Conservation (phyloP, 1,284 basidiomycete species). For the Cystobasidiaceae sp. region DNA sequence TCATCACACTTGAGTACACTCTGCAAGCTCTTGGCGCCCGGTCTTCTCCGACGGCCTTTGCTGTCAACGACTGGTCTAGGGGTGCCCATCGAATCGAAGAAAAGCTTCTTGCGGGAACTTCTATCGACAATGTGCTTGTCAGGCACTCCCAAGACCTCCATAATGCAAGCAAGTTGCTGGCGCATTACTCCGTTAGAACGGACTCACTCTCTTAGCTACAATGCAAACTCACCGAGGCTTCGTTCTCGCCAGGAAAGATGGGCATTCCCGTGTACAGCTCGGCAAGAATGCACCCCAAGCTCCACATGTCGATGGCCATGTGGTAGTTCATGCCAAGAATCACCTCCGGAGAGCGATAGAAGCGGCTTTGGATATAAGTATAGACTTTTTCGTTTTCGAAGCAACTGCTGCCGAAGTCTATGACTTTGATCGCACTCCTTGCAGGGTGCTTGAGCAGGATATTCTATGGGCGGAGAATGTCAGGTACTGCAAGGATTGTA, state of each 20-base stretch:
- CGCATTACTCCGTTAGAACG: too few relatives aligned
- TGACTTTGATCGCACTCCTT: conserved; percentile 95
- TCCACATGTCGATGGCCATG: conserved; percentile 78
- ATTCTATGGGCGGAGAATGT: conserved; percentile 57
- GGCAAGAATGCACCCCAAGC: conserved; percentile 92
- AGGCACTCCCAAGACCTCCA: conserved; percentile 95
- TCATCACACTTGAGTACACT: conserved; percentile 85
- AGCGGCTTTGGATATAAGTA: conserved; percentile 93
- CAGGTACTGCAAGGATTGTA: not conserved
- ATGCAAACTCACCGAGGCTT: conserved; percentile 30
- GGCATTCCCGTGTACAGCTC: conserved; percentile 99
- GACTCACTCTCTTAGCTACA: not conserved
- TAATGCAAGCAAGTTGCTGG: conserved; percentile 97
- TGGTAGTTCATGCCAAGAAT: conserved; percentile 80
- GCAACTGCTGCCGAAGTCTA: conserved; percentile 98
- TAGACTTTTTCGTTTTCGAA: conserved; percentile 99
- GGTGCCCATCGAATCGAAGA: conserved; percentile 90
- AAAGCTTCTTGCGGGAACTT: conserved; percentile 87
- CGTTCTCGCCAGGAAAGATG: conserved; percentile 96
- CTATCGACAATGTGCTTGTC: conserved; percentile 92
- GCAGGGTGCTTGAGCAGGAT: conserved; percentile 89
- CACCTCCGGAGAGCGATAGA: conserved; percentile 60
- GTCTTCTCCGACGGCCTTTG: conserved; percentile 85
- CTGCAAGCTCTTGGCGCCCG: conserved; percentile 80
- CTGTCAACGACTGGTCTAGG: conserved; percentile 93